Evolutionary conservation across 805 yeast species (phyloP).

Genomic region (Cyberlindnera japonica): DNA sequence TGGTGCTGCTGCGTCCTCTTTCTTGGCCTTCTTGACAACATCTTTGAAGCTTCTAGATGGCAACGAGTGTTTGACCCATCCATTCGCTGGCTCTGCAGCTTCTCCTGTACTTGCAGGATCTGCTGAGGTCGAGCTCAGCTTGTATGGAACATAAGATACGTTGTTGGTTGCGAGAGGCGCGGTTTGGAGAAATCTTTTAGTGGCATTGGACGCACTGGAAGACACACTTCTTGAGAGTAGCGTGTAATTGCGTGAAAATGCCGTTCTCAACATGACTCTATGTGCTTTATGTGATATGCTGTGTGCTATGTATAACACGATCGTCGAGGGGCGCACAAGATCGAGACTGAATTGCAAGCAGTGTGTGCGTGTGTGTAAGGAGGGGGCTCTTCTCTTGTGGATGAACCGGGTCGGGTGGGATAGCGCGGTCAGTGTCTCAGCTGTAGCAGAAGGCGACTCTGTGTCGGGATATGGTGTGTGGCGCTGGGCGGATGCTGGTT

Average conservation of each 20-base stretch:
- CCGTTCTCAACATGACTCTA: constrained; percentile 19
- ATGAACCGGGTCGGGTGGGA: too few relatives aligned
- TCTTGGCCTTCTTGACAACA: constrained; percentile 17
- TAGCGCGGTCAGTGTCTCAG: too few relatives aligned
- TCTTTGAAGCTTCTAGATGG: constrained; percentile 29
- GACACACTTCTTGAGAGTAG: constrained; percentile 15
- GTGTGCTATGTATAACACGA: not conserved
- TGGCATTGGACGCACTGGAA: constrained; percentile 15
- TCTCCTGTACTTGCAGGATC: not conserved
- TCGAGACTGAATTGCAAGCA: not conserved
- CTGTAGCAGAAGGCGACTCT: not conserved
- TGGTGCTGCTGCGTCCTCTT: constrained; percentile 6
- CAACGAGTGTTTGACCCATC: constrained; percentile 28
- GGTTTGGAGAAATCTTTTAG: constrained; percentile 31
- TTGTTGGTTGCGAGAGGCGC: constrained; percentile 24
- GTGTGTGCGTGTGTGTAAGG: not conserved
- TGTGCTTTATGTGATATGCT: not conserved
- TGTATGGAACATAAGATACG: constrained; percentile 20
- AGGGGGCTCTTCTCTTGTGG: too few relatives aligned
- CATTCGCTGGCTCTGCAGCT: constrained; percentile 3
- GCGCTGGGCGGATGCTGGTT: not conserved
- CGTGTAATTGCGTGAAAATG: constrained; percentile 8
- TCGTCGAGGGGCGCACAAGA: not conserved
- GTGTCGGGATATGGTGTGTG: not conserved
- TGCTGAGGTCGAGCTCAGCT: constrained; percentile 4